Evolutionary conservation across 1,139 yeast genomes (phyloP).

Genomic region (Taphrina betulina): DNA sequence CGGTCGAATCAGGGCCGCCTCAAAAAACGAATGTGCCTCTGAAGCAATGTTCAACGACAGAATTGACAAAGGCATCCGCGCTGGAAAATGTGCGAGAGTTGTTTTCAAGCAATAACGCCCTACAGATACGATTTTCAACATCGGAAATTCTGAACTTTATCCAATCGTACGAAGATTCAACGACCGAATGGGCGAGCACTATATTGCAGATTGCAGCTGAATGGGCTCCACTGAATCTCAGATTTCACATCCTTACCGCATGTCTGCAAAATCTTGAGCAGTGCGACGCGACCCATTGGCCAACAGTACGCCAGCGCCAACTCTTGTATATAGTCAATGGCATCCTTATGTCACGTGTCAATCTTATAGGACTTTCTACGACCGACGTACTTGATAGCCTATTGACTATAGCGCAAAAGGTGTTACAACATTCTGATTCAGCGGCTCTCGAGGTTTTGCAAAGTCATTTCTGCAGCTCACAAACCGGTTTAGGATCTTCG

Average conservation of each 20-base stretch:
- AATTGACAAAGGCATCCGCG: constrained; percentile 35
- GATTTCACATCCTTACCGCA: constrained; percentile 64
- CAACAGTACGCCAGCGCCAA: constrained; percentile 49
- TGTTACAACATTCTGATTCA: constrained; percentile 42
- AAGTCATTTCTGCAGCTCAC: too few species aligned
- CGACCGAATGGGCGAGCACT: constrained; percentile 55
- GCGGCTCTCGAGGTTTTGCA: neutral
- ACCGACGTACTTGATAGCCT: constrained; percentile 72
- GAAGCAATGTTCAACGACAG: neutral
- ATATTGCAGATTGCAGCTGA: constrained; percentile 66
- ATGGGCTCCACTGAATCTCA: constrained; percentile 84
- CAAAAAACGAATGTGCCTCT: neutral
- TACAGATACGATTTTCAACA: constrained; percentile 46
- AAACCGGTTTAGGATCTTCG: too few species aligned
- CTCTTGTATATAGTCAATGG: constrained; percentile 61
- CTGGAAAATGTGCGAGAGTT: constrained; percentile 44
- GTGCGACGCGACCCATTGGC: constrained; percentile 41
- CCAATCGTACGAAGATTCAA: constrained; percentile 37
- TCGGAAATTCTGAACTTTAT: constrained; percentile 44
- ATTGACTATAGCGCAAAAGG: constrained; percentile 57
- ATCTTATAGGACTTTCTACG: constrained; percentile 86
- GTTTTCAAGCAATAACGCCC: constrained; percentile 46
- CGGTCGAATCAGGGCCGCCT: neutral
- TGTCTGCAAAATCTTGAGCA: constrained; percentile 45
- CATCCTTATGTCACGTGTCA: constrained; percentile 72